Percentiles rank a stretch among this genome's conserved stretches.
phyloP scores from a whole-genome alignment of 257 asterid genomes.

The Anisodus acutangulus region DNA sequence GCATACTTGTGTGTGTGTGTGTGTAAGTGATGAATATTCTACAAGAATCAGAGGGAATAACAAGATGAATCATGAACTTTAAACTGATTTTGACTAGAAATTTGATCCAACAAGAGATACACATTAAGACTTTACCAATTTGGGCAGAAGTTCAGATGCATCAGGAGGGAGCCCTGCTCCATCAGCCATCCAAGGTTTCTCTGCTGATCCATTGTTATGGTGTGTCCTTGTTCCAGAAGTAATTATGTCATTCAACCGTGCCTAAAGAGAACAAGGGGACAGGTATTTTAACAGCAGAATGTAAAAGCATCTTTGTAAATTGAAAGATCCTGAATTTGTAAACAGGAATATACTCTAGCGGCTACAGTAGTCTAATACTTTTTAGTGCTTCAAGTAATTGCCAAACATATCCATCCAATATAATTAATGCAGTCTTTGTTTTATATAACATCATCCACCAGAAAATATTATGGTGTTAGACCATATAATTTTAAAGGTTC shows the following conservation, averaged over 20 bases:
- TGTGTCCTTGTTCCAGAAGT: slow-evolving; percentile 54
- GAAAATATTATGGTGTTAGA: not conserved
- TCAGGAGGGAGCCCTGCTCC: slow-evolving; percentile 87
- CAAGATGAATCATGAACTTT: slow-evolving; percentile 19
- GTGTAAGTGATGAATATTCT: not conserved
- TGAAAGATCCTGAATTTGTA: not conserved
- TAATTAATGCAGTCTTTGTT: not conserved
- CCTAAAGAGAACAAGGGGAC: slow-evolving; percentile 51
- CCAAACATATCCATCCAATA: not conserved
- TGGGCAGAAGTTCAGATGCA: slow-evolving; percentile 71
- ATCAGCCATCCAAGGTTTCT: slow-evolving; percentile 90
- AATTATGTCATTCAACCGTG: slow-evolving; percentile 77
- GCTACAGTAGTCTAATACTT: not conserved
- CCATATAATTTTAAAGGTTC: not conserved
- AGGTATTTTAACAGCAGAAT: slow-evolving; percentile 5
- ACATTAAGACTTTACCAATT: slow-evolving; percentile 56
- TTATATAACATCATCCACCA: not conserved
- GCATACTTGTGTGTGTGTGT: too few relatives aligned
- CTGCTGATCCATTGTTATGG: slow-evolving; percentile 47
- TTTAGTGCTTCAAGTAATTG: not conserved
- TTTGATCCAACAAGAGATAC: slow-evolving; percentile 10
- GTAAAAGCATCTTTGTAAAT: slow-evolving; percentile 1
- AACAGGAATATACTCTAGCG: not conserved
- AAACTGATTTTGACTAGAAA: slow-evolving; percentile 17
- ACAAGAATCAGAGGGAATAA: not conserved